Percentiles rank a stretch among this genome's conserved stretches.
Conservation (phyloP, 164 flowering plant species). For the Cinnamomum chago region DNA sequence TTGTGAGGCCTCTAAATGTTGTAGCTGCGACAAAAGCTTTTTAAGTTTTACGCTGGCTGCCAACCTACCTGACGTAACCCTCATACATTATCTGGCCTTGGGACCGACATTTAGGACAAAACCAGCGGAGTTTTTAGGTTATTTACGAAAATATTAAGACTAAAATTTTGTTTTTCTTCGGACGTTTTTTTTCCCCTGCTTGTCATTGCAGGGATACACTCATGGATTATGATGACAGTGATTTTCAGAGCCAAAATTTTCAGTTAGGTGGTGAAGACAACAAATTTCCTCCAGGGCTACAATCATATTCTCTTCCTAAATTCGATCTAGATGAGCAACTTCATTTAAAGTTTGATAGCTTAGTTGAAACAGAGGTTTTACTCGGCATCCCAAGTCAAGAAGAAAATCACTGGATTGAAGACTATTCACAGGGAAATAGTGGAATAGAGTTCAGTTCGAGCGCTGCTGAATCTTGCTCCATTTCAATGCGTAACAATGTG, state of each 20-base stretch:
- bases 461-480: conserved; percentile 73
- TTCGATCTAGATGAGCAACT: conserved; percentile 69
- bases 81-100: no score
- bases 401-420: conserved; percentile 89
- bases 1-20: no score
- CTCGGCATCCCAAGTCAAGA: conserved; percentile 82
- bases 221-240: conserved; percentile 98
- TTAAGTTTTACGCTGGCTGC: no score
- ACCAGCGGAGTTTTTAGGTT: neutral
- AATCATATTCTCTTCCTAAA: conserved; percentile 66
- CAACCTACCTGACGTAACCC: no score
- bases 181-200: neutral
- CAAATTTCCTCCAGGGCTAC: conserved; percentile 57
- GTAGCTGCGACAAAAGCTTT: no score
- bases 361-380: conserved; percentile 83
- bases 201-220: conserved; percentile 50
- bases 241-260: conserved; percentile 69
- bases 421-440: conserved; percentile 63
- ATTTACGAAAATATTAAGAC: neutral
- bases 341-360: conserved; percentile 74
- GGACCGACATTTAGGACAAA: no score
- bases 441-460: conserved; percentile 68
- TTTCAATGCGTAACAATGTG: conserved; percentile 76
- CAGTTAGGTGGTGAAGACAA: conserved; percentile 79
- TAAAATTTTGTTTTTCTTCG: neutral